Evolutionary conservation across 148 eudicot species (phyloP).

Genomic region (Arctostaphylos glauca): DNA sequence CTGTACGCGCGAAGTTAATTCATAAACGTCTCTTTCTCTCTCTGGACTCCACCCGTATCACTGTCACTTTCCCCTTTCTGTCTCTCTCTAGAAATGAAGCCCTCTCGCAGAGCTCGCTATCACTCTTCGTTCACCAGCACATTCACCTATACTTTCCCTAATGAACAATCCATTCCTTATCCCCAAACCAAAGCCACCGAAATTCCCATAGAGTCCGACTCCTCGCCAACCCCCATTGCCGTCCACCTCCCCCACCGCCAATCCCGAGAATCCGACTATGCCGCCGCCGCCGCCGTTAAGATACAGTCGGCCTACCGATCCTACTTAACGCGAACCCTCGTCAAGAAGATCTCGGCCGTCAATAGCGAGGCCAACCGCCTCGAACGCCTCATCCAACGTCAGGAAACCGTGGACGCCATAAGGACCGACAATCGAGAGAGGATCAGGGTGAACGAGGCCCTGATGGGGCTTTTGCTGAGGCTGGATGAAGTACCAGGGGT

Average conservation of each 20-base stretch:
- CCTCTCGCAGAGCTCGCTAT: slow-evolving; percentile 28
- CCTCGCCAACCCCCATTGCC: slow-evolving; percentile 37
- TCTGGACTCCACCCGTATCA: too few species aligned
- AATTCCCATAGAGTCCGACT: slow-evolving; percentile 21
- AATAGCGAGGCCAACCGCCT: slow-evolving; percentile 42
- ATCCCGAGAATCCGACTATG: neutral
- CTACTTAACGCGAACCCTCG: slow-evolving; percentile 41
- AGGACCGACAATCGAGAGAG: slow-evolving; percentile 47
- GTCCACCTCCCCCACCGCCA: slow-evolving; percentile 24
- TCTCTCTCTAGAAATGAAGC: slow-evolving; percentile 27
- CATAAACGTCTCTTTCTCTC: too few species aligned
- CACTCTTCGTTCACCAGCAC: slow-evolving; percentile 27
- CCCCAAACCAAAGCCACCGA: slow-evolving; percentile 10
- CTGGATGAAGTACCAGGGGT: slow-evolving; percentile 78
- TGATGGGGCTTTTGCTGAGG: slow-evolving; percentile 59
- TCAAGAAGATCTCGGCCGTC: slow-evolving; percentile 49
- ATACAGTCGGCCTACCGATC: slow-evolving; percentile 75
- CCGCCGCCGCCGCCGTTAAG: slow-evolving; percentile 55
- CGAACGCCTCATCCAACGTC: slow-evolving; percentile 66
- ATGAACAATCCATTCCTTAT: slow-evolving; percentile 29
- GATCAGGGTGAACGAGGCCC: slow-evolving; percentile 61
- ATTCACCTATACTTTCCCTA: slow-evolving; percentile 34
- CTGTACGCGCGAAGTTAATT: too few species aligned
- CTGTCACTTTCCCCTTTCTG: neutral
- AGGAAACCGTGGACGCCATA: slow-evolving; percentile 82